These are phyloP conservation scores for Mortierella sp. DNA, from an alignment of 371 early-diverging fungal genomes.

Conservation along the genomic window DNA sequence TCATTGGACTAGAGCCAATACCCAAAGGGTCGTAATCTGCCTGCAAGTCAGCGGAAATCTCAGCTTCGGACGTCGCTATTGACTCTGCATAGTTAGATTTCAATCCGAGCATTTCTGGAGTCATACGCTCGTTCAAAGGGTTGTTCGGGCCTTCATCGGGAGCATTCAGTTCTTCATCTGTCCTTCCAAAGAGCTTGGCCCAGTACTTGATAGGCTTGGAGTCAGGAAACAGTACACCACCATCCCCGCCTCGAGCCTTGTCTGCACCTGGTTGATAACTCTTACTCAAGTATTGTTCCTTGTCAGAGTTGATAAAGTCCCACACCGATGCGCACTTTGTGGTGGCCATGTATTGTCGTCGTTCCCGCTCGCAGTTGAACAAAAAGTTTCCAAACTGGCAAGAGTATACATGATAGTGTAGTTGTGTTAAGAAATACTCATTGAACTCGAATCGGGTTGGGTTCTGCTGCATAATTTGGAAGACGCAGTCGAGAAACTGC, in stretches of 20 bases:
- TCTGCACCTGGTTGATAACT: constrained; percentile 64
- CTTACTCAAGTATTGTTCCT: constrained; percentile 64
- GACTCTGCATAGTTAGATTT: constrained; percentile 30
- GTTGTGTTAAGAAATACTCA: constrained; percentile 80
- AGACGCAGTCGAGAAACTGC: constrained; percentile 95
- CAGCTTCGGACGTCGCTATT: not conserved
- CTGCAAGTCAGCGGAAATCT: not conserved
- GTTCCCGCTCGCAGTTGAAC: constrained; percentile 90
- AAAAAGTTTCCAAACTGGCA: constrained; percentile 96
- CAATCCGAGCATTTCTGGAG: constrained; percentile 33
- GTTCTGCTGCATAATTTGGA: constrained; percentile 88
- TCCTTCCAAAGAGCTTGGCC: constrained; percentile 74
- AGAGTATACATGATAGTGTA: constrained; percentile 88
- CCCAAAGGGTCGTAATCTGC: constrained; percentile 28
- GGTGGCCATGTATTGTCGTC: constrained; percentile 43
- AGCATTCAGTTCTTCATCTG: constrained; percentile 71
- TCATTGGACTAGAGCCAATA: constrained; percentile 7
- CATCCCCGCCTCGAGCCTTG: constrained; percentile 62
- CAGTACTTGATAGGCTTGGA: constrained; percentile 77
- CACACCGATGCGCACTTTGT: constrained; percentile 79
- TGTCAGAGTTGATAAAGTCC: constrained; percentile 79
- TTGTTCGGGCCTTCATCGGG: constrained; percentile 23
- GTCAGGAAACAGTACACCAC: constrained; percentile 74
- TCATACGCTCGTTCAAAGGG: constrained; percentile 32
- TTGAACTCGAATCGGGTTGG: constrained; percentile 95